These are phyloP conservation scores for Malassezia obtusa DNA, from an alignment of 1,284 basidiomycete genomes.

Conservation along the genomic window DNA sequence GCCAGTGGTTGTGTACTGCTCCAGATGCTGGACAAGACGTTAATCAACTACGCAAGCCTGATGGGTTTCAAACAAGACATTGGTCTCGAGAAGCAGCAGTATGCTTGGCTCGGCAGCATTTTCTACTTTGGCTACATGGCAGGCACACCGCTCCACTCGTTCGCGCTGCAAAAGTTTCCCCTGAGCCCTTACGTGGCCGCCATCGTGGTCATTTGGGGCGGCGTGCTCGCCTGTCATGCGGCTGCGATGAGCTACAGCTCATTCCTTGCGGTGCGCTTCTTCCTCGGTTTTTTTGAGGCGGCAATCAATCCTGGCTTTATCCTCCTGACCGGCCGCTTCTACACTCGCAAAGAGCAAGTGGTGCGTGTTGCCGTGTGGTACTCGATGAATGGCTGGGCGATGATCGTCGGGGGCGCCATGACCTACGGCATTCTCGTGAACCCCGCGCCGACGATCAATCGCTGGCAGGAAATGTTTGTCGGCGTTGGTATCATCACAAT, in stretches of 20 bases:
- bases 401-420: slow-evolving; percentile 33
- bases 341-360: slow-evolving; percentile 28
- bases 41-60: slow-evolving; percentile 34
- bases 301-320: slow-evolving; percentile 32
- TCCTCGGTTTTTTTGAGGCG: slow-evolving; percentile 43
- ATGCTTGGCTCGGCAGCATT: slow-evolving; percentile 34
- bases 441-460: slow-evolving; percentile 18
- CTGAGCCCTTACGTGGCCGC: slow-evolving; percentile 19
- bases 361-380: slow-evolving; percentile 31
- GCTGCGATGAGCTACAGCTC: slow-evolving; percentile 29
- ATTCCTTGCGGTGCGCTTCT: slow-evolving; percentile 32
- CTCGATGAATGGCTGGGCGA: slow-evolving; percentile 35
- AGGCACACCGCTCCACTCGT: slow-evolving; percentile 18
- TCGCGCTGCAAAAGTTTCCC: slow-evolving; percentile 20
- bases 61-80: slow-evolving; percentile 34
- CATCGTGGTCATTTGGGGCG: slow-evolving; percentile 21
- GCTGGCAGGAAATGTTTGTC: slow-evolving; percentile 40
- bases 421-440: slow-evolving; percentile 31
- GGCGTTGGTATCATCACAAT: slow-evolving; percentile 34
- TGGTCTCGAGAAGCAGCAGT: slow-evolving; percentile 31
- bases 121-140: slow-evolving; percentile 33
- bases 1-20: slow-evolving; percentile 14
- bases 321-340: slow-evolving; percentile 34
- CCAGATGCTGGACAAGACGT: slow-evolving; percentile 43
- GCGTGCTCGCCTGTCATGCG: slow-evolving; percentile 28